Conservation (phyloP, 2,329 filamentous ascomycete genomes). For the Ascochyta fabae region DNA sequence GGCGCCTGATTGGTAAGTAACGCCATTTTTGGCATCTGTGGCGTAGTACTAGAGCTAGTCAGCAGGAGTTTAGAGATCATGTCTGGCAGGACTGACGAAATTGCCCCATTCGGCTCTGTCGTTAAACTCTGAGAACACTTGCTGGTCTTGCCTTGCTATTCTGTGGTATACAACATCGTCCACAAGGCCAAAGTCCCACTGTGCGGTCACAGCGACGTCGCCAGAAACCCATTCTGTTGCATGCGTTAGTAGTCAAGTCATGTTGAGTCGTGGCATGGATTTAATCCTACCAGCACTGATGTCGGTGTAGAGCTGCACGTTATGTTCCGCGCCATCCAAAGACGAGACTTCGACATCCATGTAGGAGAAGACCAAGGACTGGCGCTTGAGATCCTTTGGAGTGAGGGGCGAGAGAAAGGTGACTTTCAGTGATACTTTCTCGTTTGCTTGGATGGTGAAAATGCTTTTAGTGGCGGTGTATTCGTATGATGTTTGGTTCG, state of each 20-base stretch:
- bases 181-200: constrained; percentile 81
- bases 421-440: constrained; percentile 63
- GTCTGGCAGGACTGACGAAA: constrained; percentile 71
- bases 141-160: constrained; percentile 64
- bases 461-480: constrained; percentile 50
- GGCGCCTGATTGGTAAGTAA: constrained; percentile 57
- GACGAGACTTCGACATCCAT: constrained; percentile 74
- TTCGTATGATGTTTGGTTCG: constrained; percentile 70
- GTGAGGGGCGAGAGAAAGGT: constrained; percentile 80
- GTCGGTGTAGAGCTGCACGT: constrained; percentile 72
- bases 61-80: constrained; percentile 72
- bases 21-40: constrained; percentile 58
- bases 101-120: constrained; percentile 87
- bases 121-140: constrained; percentile 71
- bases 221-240: constrained; percentile 73
- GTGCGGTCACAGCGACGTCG: constrained; percentile 60
- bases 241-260: constrained; percentile 19
- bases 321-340: constrained; percentile 58
- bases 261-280: background rate
- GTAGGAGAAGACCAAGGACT: constrained; percentile 81
- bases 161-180: constrained; percentile 72
- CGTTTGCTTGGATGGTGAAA: constrained; percentile 53
- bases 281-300: constrained; percentile 68
- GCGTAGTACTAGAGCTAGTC: constrained; percentile 68
- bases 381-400: constrained; percentile 77